phyloP scores from a whole-genome alignment of 164 flowering plant genomes.

The Vitis riparia region DNA sequence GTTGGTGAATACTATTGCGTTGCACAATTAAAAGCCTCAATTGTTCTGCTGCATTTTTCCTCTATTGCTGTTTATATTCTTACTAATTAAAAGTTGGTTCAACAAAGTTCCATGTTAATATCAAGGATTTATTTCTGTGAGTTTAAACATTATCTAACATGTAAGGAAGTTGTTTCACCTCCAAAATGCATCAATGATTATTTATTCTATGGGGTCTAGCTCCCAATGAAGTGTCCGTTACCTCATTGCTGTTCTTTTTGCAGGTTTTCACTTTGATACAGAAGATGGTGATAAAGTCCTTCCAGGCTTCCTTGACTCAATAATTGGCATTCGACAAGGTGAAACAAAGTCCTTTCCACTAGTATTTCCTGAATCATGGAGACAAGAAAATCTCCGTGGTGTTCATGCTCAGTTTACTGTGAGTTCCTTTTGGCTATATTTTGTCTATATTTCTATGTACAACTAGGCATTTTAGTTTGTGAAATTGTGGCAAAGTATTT shows the following conservation, averaged over 20 bases:
- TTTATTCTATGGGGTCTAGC: background rate
- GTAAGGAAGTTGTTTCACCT: background rate
- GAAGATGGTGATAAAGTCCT: conserved; percentile 79
- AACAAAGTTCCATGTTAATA: too few species aligned
- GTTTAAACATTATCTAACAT: background rate
- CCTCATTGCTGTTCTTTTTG: conserved; percentile 7
- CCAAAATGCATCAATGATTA: background rate
- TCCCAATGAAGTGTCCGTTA: background rate
- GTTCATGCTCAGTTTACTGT: conserved; percentile 80
- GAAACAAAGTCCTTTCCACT: conserved; percentile 86
- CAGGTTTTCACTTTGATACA: conserved; percentile 90
- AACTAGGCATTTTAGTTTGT: background rate
- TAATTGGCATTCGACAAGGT: conserved; percentile 71
- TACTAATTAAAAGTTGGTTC: too few species aligned
- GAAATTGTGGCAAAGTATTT: too few species aligned
- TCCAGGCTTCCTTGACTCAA: conserved; percentile 81
- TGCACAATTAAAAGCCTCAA: too few species aligned
- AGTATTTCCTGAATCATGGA: conserved; percentile 86
- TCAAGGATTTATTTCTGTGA: background rate
- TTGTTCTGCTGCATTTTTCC: too few species aligned
- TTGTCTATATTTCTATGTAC: background rate
- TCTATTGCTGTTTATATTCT: too few species aligned
- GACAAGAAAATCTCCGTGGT: conserved; percentile 84
- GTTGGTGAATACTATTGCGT: too few species aligned
- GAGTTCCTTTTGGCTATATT: conserved; percentile 30